phyloP scores from a whole-genome alignment of 345 rosid species.

The Punica granatum region DNA sequence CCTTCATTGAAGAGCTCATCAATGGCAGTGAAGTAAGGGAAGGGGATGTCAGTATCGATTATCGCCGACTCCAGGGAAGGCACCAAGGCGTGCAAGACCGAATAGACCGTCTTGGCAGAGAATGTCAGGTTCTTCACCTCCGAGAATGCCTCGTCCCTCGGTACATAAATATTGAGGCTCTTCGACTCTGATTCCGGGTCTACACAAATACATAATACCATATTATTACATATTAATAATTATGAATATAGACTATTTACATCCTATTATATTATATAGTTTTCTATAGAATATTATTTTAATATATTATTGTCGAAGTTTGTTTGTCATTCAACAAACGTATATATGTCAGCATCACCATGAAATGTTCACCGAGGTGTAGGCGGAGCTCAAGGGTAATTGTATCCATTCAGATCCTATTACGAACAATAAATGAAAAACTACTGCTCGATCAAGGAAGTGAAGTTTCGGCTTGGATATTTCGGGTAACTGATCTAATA shows the following conservation, averaged over 20 bases:
- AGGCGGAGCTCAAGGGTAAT: too few species aligned
- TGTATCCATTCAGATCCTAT: too few species aligned
- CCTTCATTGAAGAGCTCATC: constrained; percentile 62
- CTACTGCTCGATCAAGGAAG: too few species aligned
- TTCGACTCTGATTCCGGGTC: constrained; percentile 48
- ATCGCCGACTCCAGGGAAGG: constrained; percentile 43
- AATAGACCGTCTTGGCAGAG: constrained; percentile 50
- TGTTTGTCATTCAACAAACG: too few species aligned
- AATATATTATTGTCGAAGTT: too few species aligned
- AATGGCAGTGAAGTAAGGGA: constrained; percentile 59
- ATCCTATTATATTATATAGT: neutral
- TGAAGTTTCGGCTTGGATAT: too few species aligned
- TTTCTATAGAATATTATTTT: neutral
- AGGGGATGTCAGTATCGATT: constrained; percentile 33
- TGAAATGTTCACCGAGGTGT: too few species aligned
- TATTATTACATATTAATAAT: neutral
- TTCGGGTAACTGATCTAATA: too few species aligned
- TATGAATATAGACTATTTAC: too few species aligned
- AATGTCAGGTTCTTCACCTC: constrained; percentile 38
- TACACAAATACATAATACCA: constrained; percentile 8
- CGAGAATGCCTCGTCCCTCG: constrained; percentile 71
- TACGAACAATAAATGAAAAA: too few species aligned
- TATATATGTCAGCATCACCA: too few species aligned
- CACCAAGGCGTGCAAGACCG: constrained; percentile 47
- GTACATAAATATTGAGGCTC: constrained; percentile 40